Evolutionary conservation across 495 filamentous ascomycete genomes (phyloP).

Genomic region (Beverwykella pulmonaria): DNA sequence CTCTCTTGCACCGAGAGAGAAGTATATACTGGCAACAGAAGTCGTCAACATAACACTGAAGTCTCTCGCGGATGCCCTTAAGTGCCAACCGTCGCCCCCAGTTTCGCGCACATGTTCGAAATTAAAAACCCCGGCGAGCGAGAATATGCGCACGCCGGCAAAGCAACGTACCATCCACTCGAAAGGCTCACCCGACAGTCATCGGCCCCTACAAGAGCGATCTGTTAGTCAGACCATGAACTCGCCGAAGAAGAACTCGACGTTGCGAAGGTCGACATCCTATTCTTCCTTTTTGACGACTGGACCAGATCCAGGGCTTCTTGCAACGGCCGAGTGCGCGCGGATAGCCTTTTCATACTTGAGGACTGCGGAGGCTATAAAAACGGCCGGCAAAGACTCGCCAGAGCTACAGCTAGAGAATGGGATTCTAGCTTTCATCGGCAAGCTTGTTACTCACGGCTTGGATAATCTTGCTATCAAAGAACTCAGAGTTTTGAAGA

Average conservation of each 20-base stretch:
- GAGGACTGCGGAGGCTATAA: conserved; percentile 59
- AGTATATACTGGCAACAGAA: conserved; percentile 73
- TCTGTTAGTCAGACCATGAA: conserved; percentile 32
- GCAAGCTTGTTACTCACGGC: conserved; percentile 70
- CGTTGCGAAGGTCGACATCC: conserved; percentile 45
- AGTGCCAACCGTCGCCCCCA: conserved; percentile 44
- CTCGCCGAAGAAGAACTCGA: conserved; percentile 27
- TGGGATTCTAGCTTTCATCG: conserved; percentile 75
- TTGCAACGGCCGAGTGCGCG: conserved; percentile 71
- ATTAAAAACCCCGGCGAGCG: conserved; percentile 7
- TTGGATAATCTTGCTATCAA: conserved; percentile 75
- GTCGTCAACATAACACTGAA: conserved; percentile 74
- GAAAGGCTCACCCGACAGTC: conserved; percentile 7
- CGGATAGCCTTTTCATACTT: conserved; percentile 72
- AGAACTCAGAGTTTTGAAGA: conserved; percentile 72
- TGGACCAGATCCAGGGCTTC: conserved; percentile 42
- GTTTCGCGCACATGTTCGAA: conserved; percentile 14
- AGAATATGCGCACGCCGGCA: conserved; percentile 24
- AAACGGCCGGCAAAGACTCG: conserved; percentile 47
- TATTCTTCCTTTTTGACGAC: conserved; percentile 35
- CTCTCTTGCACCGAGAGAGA: conserved; percentile 61
- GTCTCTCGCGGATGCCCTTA: conserved; percentile 71
- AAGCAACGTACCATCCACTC: conserved; percentile 9
- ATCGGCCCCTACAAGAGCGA: conserved; percentile 33
- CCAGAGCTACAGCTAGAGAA: conserved; percentile 78